A percentile compares a stretch with the other conserved stretches of the same genome.
Conservation (phyloP, 1,284 basidiomycete genomes). For the Golubevia sp. region DNA sequence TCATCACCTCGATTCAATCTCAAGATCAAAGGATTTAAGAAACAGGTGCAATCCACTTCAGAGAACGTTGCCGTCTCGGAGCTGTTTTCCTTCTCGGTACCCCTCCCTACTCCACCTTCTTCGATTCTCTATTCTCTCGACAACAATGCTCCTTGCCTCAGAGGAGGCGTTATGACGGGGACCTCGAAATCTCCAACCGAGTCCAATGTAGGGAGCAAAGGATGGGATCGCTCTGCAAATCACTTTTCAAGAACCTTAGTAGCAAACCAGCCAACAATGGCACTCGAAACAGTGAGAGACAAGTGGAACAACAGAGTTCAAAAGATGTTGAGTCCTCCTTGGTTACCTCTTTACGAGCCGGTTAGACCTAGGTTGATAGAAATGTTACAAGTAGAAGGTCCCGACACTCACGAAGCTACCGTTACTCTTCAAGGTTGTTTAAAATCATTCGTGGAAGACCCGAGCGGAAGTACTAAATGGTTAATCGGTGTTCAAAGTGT, state of each 20-base stretch:
- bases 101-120: neutral
- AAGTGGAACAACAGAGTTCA: neutral
- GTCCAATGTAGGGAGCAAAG: neutral
- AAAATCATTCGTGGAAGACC: neutral
- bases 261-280: neutral
- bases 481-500: neutral
- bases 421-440: neutral
- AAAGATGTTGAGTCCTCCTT: neutral
- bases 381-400: neutral
- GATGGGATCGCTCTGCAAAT: neutral
- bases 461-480: neutral
- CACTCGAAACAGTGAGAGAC: neutral
- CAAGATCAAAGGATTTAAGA: too few relatives aligned
- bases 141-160: neutral
- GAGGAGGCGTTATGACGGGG: neutral
- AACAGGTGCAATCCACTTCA: too few relatives aligned
- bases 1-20: too few relatives aligned
- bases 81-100: too few relatives aligned
- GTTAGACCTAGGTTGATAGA: neutral
- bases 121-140: neutral
- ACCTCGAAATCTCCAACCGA: neutral
- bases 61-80: too few relatives aligned
- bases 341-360: neutral
- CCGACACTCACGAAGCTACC: neutral
- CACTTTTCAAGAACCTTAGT: neutral